Conservation (phyloP, 768 basidiomycete species). For the Tricholoma furcatifolium region DNA sequence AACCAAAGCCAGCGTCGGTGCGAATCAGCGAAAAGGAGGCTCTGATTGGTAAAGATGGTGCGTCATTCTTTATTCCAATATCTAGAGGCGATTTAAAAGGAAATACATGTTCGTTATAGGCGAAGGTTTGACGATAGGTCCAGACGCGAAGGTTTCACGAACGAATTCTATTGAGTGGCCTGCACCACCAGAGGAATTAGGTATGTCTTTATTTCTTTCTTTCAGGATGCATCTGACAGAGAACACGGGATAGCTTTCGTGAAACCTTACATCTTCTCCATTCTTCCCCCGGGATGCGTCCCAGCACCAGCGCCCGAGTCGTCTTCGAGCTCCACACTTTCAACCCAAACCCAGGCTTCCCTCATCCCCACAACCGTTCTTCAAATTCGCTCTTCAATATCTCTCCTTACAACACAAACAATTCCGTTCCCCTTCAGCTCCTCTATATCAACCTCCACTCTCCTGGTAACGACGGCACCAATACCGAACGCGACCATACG, state of each 20-base stretch:
- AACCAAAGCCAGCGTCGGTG: conserved; percentile 63
- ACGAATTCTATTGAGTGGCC: conserved; percentile 65
- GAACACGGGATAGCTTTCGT: conserved; percentile 50
- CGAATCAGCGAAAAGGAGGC: conserved; percentile 59
- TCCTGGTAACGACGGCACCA: conserved; percentile 23
- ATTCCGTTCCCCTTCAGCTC: conserved; percentile 60
- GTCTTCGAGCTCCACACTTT: conserved; percentile 20
- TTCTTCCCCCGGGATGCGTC: conserved; percentile 69
- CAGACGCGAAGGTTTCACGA: conserved; percentile 54
- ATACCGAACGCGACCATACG: conserved; percentile 53
- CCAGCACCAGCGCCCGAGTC: conserved; percentile 23
- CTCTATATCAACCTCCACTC: conserved; percentile 26
- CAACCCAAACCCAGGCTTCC: conserved; percentile 27
- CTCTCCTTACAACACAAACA: conserved; percentile 58
- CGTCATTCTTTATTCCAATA: too few relatives aligned
- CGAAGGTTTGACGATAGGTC: conserved; percentile 63
- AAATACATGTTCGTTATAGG: conserved; percentile 37
- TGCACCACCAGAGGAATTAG: conserved; percentile 78
- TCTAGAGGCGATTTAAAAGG: too few relatives aligned
- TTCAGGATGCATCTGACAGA: background rate
- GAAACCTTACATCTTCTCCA: conserved; percentile 75
- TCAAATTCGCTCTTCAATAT: conserved; percentile 72
- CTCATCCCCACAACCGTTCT: conserved; percentile 58
- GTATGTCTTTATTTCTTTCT: conserved; percentile 29
- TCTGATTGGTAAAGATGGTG: conserved; percentile 79